phyloP scores from a whole-genome alignment of 169 alveolate genomes.

The Plasmodium falciparum region DNA sequence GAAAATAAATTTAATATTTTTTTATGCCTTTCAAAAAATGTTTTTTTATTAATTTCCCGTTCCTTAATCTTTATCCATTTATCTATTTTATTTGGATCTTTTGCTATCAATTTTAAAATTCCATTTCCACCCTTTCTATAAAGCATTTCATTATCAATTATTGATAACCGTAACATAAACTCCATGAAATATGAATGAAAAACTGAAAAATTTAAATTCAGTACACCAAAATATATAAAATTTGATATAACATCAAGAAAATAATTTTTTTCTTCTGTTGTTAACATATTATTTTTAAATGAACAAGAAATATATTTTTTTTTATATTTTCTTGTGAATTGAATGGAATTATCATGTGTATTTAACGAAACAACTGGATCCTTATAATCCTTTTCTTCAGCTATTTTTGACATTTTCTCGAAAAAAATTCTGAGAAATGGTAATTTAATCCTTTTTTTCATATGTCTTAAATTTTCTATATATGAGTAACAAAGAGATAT shows the following conservation, averaged over 20 bases:
- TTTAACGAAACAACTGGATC: slow-evolving; percentile 80
- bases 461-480: slow-evolving; percentile 78
- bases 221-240: slow-evolving; percentile 82
- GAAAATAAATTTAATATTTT: slow-evolving; percentile 68
- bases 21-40: slow-evolving; percentile 71
- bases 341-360: slow-evolving; percentile 69
- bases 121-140: slow-evolving; percentile 78
- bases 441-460: slow-evolving; percentile 64
- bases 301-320: slow-evolving; percentile 23
- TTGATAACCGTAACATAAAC: slow-evolving; percentile 78
- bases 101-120: slow-evolving; percentile 76
- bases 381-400: slow-evolving; percentile 76
- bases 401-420: slow-evolving; percentile 76
- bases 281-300: slow-evolving; percentile 55
- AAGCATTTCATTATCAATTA: slow-evolving; percentile 74
- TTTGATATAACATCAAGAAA: slow-evolving; percentile 83
- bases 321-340: slow-evolving; percentile 76
- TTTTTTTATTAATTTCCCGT: slow-evolving; percentile 42
- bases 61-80: slow-evolving; percentile 74
- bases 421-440: slow-evolving; percentile 78
- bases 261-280: slow-evolving; percentile 79
- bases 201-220: slow-evolving; percentile 84
- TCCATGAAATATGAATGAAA: slow-evolving; percentile 84
- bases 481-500: slow-evolving; percentile 76
- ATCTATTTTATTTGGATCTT: slow-evolving; percentile 56